A percentile compares a stretch with the other conserved stretches of the same genome.
These are phyloP conservation scores for Tricholoma terreum DNA, from an alignment of 768 basidiomycete genomes.

Conservation along the genomic window DNA sequence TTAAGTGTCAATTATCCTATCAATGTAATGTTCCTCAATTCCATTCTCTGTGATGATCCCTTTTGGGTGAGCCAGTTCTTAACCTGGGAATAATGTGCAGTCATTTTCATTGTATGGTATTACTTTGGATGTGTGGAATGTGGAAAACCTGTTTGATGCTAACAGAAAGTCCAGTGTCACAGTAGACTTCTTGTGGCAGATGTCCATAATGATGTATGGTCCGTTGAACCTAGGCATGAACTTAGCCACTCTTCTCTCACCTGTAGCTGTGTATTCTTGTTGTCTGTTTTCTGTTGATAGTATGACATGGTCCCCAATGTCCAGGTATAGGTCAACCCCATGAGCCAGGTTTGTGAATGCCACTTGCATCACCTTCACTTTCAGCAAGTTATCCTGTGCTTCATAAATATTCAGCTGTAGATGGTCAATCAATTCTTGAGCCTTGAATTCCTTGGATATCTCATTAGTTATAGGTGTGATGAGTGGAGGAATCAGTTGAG, in stretches of 20 bases:
- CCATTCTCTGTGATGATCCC: no score
- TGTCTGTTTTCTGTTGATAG: slow-evolving; percentile 23
- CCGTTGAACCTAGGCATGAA: slow-evolving; percentile 11
- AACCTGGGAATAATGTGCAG: not conserved
- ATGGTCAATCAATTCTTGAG: no score
- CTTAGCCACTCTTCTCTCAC: slow-evolving; percentile 18
- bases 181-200: not conserved
- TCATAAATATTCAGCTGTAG: no score
- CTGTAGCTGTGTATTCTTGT: slow-evolving; percentile 18
- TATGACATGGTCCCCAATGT: slow-evolving; percentile 22
- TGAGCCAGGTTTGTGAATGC: not conserved
- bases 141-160: no score
- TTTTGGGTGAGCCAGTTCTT: not conserved
- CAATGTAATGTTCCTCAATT: not conserved
- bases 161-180: not conserved
- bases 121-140: not conserved
- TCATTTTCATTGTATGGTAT: not conserved
- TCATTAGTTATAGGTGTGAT: slow-evolving; percentile 12
- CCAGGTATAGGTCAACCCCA: not conserved
- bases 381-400: no score
- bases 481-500: not conserved
- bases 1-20: not conserved
- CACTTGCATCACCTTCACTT: no score
- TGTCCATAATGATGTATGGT: not conserved
- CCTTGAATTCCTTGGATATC: slow-evolving; percentile 18